Evolutionary conservation across 768 basidiomycete genomes (phyloP).

Genomic region (Lactifluus hygrophoroides): DNA sequence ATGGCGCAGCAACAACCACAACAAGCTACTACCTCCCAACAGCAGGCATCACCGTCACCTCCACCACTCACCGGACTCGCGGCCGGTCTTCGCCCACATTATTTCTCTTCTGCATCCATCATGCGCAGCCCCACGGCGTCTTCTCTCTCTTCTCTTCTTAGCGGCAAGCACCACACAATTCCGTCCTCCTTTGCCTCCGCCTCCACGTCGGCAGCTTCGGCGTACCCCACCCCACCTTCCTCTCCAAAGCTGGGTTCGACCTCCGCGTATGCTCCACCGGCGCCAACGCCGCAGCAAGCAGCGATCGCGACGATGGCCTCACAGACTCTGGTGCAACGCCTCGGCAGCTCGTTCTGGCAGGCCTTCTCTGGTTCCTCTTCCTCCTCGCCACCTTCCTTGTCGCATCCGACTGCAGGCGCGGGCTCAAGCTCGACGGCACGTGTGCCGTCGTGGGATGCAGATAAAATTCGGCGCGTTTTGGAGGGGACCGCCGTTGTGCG

Average conservation of each 20-base stretch:
- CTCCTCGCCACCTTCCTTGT: slow-evolving; percentile 17
- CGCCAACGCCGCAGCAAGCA: slow-evolving; percentile 33
- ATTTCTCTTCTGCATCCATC: slow-evolving; percentile 28
- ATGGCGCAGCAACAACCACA: slow-evolving; percentile 73
- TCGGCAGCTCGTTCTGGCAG: slow-evolving; percentile 80
- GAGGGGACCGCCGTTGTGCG: slow-evolving; percentile 76
- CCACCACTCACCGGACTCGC: slow-evolving; percentile 26
- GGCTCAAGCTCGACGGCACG: background rate
- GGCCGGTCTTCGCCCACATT: slow-evolving; percentile 30
- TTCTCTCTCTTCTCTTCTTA: slow-evolving; percentile 30
- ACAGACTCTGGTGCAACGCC: slow-evolving; percentile 62
- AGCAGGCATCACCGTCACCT: slow-evolving; percentile 21
- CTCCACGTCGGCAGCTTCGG: slow-evolving; percentile 22
- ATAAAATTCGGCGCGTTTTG: slow-evolving; percentile 73
- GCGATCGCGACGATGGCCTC: slow-evolving; percentile 67
- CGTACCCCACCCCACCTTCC: slow-evolving; percentile 38
- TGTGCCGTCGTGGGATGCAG: slow-evolving; percentile 42
- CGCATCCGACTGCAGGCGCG: background rate
- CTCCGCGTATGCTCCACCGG: slow-evolving; percentile 28
- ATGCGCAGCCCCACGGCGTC: slow-evolving; percentile 11
- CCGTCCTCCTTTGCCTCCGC: background rate
- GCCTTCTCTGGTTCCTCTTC: slow-evolving; percentile 58
- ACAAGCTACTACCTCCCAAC: slow-evolving; percentile 31
- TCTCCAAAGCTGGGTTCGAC: slow-evolving; percentile 32
- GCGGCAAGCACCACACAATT: slow-evolving; percentile 34